Evolutionary conservation across 73 alveolate species (phyloP).

Genomic region (Stentor roeselii): DNA sequence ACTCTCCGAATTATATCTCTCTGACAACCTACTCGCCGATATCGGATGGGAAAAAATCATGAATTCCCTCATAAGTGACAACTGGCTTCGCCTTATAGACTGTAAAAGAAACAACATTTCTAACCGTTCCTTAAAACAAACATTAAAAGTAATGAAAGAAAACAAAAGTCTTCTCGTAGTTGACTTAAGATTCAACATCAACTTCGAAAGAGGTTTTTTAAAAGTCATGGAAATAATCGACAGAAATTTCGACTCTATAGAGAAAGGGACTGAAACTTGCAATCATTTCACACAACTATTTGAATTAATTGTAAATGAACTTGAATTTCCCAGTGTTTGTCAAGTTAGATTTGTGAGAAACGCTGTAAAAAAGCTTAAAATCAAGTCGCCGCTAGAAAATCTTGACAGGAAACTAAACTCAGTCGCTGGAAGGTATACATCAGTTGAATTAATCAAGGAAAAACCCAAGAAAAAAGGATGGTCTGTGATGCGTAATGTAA

Average conservation of each 20-base stretch:
- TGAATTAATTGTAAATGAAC: not conserved
- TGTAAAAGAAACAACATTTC: not conserved
- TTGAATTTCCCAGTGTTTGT: not conserved
- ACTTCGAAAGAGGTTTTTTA: not conserved
- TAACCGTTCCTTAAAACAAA: not conserved
- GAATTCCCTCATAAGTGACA: not conserved
- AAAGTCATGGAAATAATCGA: not conserved
- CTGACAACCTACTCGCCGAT: not conserved
- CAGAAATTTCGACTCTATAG: not conserved
- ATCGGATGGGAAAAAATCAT: conserved; percentile 8
- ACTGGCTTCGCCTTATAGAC: not conserved
- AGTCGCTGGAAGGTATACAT: no score
- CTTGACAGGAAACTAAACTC: no score
- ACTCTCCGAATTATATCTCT: not conserved
- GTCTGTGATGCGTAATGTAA: no score
- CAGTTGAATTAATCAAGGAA: no score
- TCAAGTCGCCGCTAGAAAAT: no score
- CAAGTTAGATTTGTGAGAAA: not conserved
- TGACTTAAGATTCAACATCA: not conserved
- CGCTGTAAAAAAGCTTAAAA: not conserved
- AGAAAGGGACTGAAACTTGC: not conserved
- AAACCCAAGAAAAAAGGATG: no score
- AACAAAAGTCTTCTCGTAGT: not conserved
- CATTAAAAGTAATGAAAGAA: not conserved
- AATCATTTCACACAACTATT: not conserved